These are phyloP conservation scores for Ananas comosus DNA, from an alignment of 176 grass and related monocot genomes.

Conservation along the genomic window DNA sequence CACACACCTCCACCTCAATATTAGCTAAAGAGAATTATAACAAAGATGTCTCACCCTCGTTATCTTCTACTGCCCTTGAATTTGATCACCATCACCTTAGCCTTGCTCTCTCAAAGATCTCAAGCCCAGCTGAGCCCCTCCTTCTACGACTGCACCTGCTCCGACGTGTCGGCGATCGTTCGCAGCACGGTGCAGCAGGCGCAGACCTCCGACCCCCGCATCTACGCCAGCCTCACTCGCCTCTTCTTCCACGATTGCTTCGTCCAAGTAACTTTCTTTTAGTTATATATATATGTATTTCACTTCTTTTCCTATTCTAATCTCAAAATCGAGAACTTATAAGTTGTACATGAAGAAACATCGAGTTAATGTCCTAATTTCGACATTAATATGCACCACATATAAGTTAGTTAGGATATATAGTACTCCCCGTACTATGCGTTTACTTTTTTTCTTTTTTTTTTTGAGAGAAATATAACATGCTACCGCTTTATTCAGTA, in stretches of 20 bases:
- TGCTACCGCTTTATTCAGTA: no score
- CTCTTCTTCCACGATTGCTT: no score
- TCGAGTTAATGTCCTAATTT: no score
- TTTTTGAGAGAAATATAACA: no score
- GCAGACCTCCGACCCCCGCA: slow-evolving; percentile 1
- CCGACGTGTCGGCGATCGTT: slow-evolving; percentile 2
- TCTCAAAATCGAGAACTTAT: no score
- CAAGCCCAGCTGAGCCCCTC: slow-evolving; percentile 5
- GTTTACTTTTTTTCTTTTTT: no score
- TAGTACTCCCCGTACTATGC: no score
- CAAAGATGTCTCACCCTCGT: neutral
- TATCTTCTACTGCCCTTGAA: neutral
- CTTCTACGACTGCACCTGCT: slow-evolving; percentile 12
- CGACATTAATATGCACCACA: no score
- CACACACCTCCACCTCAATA: no score
- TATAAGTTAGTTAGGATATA: no score
- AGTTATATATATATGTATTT: no score
- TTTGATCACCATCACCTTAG: neutral
- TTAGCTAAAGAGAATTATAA: neutral
- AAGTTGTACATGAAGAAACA: no score
- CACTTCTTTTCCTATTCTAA: neutral
- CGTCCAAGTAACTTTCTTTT: neutral
- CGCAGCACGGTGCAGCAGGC: neutral
- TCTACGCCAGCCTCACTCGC: slow-evolving; percentile 5
- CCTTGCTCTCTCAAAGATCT: neutral